Evolutionary conservation across 768 basidiomycete species (phyloP).

Genomic region (Rhodotorula toruloides): DNA sequence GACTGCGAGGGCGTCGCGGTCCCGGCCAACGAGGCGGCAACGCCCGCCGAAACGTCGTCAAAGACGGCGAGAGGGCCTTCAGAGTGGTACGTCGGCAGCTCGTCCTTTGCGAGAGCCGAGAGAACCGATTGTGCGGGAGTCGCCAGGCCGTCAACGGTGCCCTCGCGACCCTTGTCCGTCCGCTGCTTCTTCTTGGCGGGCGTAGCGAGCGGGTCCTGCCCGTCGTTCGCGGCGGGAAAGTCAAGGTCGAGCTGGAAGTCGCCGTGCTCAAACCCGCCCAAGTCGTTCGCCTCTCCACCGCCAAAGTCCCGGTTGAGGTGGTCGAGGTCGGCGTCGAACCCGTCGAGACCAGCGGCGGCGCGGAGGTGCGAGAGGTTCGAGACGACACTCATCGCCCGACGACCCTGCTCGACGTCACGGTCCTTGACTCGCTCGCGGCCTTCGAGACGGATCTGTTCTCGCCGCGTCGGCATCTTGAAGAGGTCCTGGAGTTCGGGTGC

Average conservation of each 20-base stretch:
- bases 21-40: background rate
- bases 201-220: conserved; percentile 10
- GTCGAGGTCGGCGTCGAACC: background rate
- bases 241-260: conserved; percentile 21
- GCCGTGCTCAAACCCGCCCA: conserved; percentile 34
- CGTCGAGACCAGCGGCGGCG: background rate
- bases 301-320: conserved; percentile 23
- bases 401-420: conserved; percentile 20
- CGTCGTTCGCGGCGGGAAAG: conserved; percentile 2
- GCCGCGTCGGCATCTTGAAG: conserved; percentile 58
- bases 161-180: conserved; percentile 8
- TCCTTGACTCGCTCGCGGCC: conserved; percentile 14
- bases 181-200: conserved; percentile 30
- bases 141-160: background rate
- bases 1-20: background rate
- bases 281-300: conserved; percentile 26
- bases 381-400: conserved; percentile 26
- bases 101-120: conserved; percentile 5
- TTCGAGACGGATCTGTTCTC: conserved; percentile 27
- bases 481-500: conserved; percentile 74
- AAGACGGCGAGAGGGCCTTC: conserved; percentile 42
- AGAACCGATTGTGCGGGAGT: conserved; percentile 12
- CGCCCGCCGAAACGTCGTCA: conserved; percentile 47
- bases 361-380: conserved; percentile 18
- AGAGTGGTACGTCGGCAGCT: conserved; percentile 24